phyloP scores from a whole-genome alignment of 2,329 filamentous ascomycete species.

The Pyrenochaeta sp. region DNA sequence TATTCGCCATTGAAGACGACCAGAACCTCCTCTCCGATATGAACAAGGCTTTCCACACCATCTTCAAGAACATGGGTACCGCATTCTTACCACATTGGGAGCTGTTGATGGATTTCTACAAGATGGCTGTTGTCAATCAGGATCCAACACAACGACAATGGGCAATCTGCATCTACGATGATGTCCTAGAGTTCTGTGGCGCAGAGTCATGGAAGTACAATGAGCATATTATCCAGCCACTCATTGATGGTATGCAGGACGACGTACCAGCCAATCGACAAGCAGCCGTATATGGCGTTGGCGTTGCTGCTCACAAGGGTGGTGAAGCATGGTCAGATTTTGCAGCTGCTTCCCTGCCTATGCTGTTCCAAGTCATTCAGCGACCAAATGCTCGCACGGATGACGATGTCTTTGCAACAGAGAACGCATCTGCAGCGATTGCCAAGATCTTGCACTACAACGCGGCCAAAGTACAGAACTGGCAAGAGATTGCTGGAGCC shows the following conservation, averaged over 20 bases:
- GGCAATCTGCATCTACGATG: conserved; percentile 99
- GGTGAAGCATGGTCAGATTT: conserved; percentile 89
- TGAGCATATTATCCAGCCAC: conserved; percentile 83
- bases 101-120: conserved; percentile 82
- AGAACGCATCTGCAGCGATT: conserved; percentile 95
- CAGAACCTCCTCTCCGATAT: conserved; percentile 96
- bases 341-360: conserved; percentile 77
- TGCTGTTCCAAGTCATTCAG: conserved; percentile 84
- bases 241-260: conserved; percentile 86
- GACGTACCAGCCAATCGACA: conserved; percentile 89
- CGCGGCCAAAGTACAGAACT: conserved; percentile 74
- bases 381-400: conserved; percentile 84
- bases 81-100: conserved; percentile 90
- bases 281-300: conserved; percentile 94
- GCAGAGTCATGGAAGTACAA: conserved; percentile 86
- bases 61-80: conserved; percentile 94
- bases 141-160: conserved; percentile 96
- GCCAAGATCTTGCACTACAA: conserved; percentile 97
- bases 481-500: conserved; percentile 76
- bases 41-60: conserved; percentile 99
- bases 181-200: conserved; percentile 96
- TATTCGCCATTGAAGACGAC: conserved; percentile 95
- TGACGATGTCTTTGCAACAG: conserved; percentile 95
- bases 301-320: conserved; percentile 92
- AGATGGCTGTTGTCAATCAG: conserved; percentile 77